Evolutionary conservation across 345 rosid species (phyloP), one percentile per base, ranked within the genome.

Genomic region (Heritiera littoralis): DNA sequence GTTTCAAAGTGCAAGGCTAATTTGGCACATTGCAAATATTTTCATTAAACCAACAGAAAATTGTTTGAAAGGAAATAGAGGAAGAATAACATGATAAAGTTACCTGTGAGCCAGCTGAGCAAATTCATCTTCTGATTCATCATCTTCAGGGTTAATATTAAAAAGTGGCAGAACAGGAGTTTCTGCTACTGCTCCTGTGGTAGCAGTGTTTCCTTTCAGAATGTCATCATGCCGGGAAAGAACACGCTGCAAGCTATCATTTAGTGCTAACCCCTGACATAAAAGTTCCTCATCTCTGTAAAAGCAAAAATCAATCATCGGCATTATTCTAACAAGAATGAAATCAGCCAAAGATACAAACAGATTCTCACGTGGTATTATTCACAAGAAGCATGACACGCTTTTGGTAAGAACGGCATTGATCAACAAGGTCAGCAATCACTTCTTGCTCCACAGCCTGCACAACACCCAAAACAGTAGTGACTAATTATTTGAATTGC

Each of bases 401-500:
- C 49, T 89, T 86, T 80, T 92, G 97, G 86, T 93, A 96, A 77
- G 91, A 88, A 69, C 90, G 94, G 71, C 99, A 94, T 81, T 96
- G 99, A 69, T 89, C 95, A 28, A 92, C 97, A 79, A 96, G 92
- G 78, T 96, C 99, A 79, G 92, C 89, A 74, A 96, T 88, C 76
- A 94, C 81, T 82, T 96, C 99, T 86, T 96, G 89, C 85, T 92
- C 92, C 81, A 92, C 66, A 54, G 88, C 91, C 99, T 96, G 92
- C 79, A 88, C 70, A 79, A 43, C 7, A 68, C 69, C 32, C 17
- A 77, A 77, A 83, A 75, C 32, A 64, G 46, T 8, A 11, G 20
- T n/a, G 23, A 66, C 45, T 35, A 45, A 45, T 72, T 14, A 65
- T 61, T 52, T 30, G 35, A 20, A 51, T 11, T 18, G 59, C 61